Percentiles rank a stretch among this genome's conserved stretches.
These are phyloP conservation scores for Phytophthora cajani DNA, from an alignment of 352 stramenopile species.

Conservation along the genomic window DNA sequence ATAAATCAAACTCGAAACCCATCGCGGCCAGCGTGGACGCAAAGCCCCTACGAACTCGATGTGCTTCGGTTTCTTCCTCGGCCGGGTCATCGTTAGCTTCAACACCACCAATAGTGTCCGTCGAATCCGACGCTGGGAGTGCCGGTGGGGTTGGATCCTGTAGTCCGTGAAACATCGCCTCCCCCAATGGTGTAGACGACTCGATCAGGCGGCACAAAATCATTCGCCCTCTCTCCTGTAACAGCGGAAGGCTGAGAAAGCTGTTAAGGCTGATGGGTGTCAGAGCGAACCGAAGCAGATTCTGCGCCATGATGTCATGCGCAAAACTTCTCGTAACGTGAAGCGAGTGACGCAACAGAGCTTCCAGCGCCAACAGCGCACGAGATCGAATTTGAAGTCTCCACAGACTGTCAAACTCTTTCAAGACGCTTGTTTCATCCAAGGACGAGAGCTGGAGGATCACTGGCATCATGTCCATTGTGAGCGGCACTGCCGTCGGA, in stretches of 20 bases:
- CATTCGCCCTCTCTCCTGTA: constrained; percentile 86
- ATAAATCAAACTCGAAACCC: constrained; percentile 90
- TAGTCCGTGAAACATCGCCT: constrained; percentile 80
- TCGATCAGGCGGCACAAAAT: constrained; percentile 88
- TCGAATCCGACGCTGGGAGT: constrained; percentile 24
- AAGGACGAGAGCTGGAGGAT: constrained; percentile 84
- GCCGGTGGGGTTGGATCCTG: constrained; percentile 57
- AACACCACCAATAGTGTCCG: constrained; percentile 2
- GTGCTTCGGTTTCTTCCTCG: constrained; percentile 79
- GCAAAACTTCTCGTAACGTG: constrained; percentile 47
- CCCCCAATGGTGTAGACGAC: constrained; percentile 76
- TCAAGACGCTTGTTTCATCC: constrained; percentile 69
- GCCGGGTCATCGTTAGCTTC: constrained; percentile 61
- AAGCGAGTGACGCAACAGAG: constrained; percentile 68
- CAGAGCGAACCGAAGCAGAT: constrained; percentile 66
- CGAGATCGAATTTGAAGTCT: constrained; percentile 87
- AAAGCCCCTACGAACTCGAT: constrained; percentile 76
- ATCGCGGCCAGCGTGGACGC: constrained; percentile 85
- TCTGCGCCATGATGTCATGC: constrained; percentile 51
- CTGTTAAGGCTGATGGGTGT: constrained; percentile 68
- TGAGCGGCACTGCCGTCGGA: constrained; percentile 54
- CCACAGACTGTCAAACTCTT: constrained; percentile 81
- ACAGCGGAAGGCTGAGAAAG: constrained; percentile 76
- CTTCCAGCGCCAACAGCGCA: constrained; percentile 78
- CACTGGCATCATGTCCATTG: constrained; percentile 81